Evolutionary conservation across 495 filamentous ascomycete species (phyloP), one percentile per base, ranked within the genome.

Genomic region (Thozetella sp.): DNA sequence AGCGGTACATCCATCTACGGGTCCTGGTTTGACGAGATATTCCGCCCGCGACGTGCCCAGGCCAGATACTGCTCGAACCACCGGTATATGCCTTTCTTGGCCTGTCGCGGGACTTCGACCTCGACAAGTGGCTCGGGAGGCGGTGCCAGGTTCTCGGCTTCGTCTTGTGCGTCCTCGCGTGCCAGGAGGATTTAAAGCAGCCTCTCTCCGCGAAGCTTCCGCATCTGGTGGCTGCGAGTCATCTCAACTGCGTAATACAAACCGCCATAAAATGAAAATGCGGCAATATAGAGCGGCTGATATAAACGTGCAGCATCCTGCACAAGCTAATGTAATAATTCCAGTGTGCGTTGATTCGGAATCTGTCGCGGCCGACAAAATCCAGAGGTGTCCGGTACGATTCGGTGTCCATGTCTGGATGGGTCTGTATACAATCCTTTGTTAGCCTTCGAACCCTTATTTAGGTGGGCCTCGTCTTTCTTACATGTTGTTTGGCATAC

Each of bases 331-430:
- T 27, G 63, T 63, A 63, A 51, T 60, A 60, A 24, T 19, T 15
- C 60, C 60, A 63, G 56, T 60, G 52, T 3, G 57, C 22, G 30
- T 50, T 56, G 25, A 60, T 11, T 3, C 40, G 37, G 22, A 52
- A 63, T 2, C 56, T 26, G 30, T 53, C 26, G 27, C 12, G 4
- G 25, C 40, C 19, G 48, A 52, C 11, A 66, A 66, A 26, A n/a
- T 63, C 57, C 11, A 63, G 46, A 1, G 63, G 63, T 0, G 60
- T 66, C 2, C 57, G 56, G 23, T 60, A 63, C 56, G 54, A 63
- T n/a, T 59, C 52, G n/a, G 55, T 4, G 12, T 34, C 26, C 9
- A 65, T 56, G 22, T 50, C 40, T 2, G 45, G 57, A 20, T 60
- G 60, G 4, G 57, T 66, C 53, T 59, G 53, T 11, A 48, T 10